phyloP scores from a whole-genome alignment of 2,329 filamentous ascomycete species.

The Ophiostoma fasciatum region DNA sequence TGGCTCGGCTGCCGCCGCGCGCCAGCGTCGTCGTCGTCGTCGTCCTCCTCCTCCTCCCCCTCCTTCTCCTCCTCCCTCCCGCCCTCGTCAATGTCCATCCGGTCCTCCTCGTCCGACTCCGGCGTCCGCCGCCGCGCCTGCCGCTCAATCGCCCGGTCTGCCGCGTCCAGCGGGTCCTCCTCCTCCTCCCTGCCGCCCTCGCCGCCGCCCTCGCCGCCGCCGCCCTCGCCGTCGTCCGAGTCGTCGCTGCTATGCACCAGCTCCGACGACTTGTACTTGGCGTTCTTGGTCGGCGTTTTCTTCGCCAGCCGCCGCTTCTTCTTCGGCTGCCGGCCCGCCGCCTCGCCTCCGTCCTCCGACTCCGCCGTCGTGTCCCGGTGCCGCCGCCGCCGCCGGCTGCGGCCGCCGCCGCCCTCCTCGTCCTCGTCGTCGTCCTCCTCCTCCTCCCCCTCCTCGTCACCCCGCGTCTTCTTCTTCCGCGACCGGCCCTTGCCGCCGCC shows the following conservation, averaged over 20 bases:
- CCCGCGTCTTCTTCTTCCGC: slow-evolving; percentile 28
- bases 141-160: slow-evolving; percentile 23
- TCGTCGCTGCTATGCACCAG: slow-evolving; percentile 66
- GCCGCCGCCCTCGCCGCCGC: slow-evolving; percentile 18
- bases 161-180: slow-evolving; percentile 14
- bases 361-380: slow-evolving; percentile 32
- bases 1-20: slow-evolving; percentile 11
- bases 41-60: slow-evolving; percentile 1
- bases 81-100: slow-evolving; percentile 38
- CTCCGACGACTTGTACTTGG: slow-evolving; percentile 77
- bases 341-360: slow-evolving; percentile 27
- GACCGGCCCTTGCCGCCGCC: slow-evolving; percentile 10
- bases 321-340: slow-evolving; percentile 41
- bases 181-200: slow-evolving; percentile 2
- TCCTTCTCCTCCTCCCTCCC: not conserved
- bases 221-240: slow-evolving; percentile 20
- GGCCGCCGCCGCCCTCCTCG: slow-evolving; percentile 28
- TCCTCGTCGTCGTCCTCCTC: slow-evolving; percentile 19
- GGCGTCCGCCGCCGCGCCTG: slow-evolving; percentile 12
- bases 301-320: slow-evolving; percentile 43
- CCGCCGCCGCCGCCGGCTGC: slow-evolving; percentile 23
- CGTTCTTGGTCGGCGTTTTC: slow-evolving; percentile 28
- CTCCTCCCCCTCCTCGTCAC: slow-evolving; percentile 42
- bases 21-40: slow-evolving; percentile 2
- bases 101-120: slow-evolving; percentile 22